Percentiles rank a stretch among this genome's conserved stretches.
phyloP scores from a whole-genome alignment of 2,329 filamentous ascomycete species.

The Trichothecium roseum region DNA sequence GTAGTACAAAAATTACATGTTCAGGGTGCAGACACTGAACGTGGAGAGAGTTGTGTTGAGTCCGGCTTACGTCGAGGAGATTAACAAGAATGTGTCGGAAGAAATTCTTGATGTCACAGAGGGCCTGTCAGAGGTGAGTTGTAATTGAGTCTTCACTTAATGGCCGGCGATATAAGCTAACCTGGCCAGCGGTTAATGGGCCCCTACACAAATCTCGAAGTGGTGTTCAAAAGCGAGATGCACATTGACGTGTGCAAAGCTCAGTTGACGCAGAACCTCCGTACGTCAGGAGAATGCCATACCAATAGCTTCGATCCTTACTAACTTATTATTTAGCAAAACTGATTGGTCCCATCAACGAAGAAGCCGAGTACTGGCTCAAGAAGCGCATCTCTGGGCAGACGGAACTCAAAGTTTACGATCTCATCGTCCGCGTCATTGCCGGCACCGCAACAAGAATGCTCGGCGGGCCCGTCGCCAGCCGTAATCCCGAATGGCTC shows the following conservation, averaged over 20 bases:
- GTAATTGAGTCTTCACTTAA: no score
- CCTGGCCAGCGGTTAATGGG: slow-evolving; percentile 2
- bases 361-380: slow-evolving; percentile 5
- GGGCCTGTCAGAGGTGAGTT: slow-evolving; percentile 2
- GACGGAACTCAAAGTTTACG: slow-evolving; percentile 2
- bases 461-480: slow-evolving; percentile 2
- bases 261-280: slow-evolving; percentile 5
- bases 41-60: slow-evolving; percentile 3
- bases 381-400: slow-evolving; percentile 4
- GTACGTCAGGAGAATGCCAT: neutral
- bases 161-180: no score
- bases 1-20: slow-evolving; percentile 3
- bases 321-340: slow-evolving; percentile 1
- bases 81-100: slow-evolving; percentile 4
- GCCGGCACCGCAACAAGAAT: slow-evolving; percentile 4
- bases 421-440: slow-evolving; percentile 4
- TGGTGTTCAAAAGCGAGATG: slow-evolving; percentile 4
- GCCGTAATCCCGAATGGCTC: slow-evolving; percentile 5
- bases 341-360: slow-evolving; percentile 1
- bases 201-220: slow-evolving; percentile 5
- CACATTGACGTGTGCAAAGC: slow-evolving; percentile 4
- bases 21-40: slow-evolving; percentile 5
- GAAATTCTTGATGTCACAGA: slow-evolving; percentile 2
- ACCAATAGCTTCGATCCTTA: no score
- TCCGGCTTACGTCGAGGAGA: slow-evolving; percentile 4